These are phyloP conservation scores for Clarireedia homoeocarpa DNA, from an alignment of 2,329 filamentous ascomycete genomes.

Conservation along the genomic window DNA sequence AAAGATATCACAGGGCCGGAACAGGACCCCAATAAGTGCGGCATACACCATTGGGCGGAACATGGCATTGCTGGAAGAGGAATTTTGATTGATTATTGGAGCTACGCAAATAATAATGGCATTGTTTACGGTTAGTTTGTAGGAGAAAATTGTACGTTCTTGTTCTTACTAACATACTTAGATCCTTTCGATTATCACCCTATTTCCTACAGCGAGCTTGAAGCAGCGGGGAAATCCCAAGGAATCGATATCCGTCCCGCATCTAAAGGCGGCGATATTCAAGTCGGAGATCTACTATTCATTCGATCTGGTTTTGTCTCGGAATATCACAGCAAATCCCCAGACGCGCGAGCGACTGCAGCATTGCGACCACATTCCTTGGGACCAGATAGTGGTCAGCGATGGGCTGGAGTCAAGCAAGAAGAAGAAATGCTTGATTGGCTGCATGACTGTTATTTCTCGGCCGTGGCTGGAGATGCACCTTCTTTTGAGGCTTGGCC, in stretches of 20 bases:
- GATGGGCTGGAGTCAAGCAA: conserved; percentile 41
- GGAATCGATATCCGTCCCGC: conserved; percentile 27
- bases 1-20: conserved; percentile 22
- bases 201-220: conserved; percentile 23
- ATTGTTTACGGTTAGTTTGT: conserved; percentile 28
- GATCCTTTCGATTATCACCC: conserved; percentile 25
- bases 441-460: conserved; percentile 35
- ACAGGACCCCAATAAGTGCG: conserved; percentile 22
- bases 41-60: conserved; percentile 31
- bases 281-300: conserved; percentile 46
- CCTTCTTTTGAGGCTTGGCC: conserved; percentile 35
- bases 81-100: conserved; percentile 32
- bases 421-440: conserved; percentile 37
- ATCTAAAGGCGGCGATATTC: conserved; percentile 39
- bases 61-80: conserved; percentile 16
- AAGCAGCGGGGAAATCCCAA: conserved; percentile 24
- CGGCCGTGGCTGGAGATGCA: conserved; percentile 38
- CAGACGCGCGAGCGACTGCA: conserved; percentile 33
- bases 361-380: conserved; percentile 29
- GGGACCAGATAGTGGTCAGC: conserved; percentile 30
- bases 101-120: conserved; percentile 32
- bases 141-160: background rate
- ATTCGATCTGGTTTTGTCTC: conserved; percentile 41
- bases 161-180: conserved; percentile 1
- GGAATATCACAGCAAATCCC: conserved; percentile 29